These are phyloP conservation scores for Talaromyces trachyspermus DNA, from an alignment of 495 filamentous ascomycete genomes.

Conservation along the genomic window DNA sequence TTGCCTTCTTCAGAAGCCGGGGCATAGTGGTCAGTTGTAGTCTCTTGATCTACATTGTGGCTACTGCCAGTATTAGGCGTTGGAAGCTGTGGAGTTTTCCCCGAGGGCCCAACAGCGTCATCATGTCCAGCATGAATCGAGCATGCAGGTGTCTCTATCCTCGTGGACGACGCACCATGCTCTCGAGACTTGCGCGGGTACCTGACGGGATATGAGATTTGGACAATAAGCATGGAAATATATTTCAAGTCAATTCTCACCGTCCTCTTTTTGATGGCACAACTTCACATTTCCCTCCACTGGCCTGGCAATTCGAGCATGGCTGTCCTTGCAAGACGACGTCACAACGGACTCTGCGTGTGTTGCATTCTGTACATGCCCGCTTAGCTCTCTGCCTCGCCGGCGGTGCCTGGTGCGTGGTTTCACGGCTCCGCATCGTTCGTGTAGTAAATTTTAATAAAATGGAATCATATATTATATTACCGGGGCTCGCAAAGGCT, in stretches of 20 bases:
- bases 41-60: neutral
- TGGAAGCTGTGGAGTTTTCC: neutral
- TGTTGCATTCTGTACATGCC: constrained; percentile 23
- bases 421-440: neutral
- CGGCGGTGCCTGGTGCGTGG: neutral
- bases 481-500: neutral
- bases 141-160: constrained; percentile 1
- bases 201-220: constrained; percentile 7
- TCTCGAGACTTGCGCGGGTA: constrained; percentile 9
- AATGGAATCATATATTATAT: neutral
- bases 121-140: neutral
- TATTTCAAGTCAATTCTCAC: constrained; percentile 16
- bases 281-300: constrained; percentile 30
- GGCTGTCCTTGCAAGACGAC: constrained; percentile 31
- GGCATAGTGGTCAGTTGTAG: neutral
- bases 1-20: constrained; percentile 10
- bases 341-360: constrained; percentile 39
- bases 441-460: neutral
- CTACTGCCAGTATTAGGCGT: constrained; percentile 3
- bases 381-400: constrained; percentile 1
- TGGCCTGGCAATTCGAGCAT: constrained; percentile 30
- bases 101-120: neutral
- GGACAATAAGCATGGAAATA: neutral
- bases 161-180: constrained; percentile 3
- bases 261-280: constrained; percentile 36